phyloP scores from a whole-genome alignment of 768 basidiomycete species.

The Suillus hirtellus region DNA sequence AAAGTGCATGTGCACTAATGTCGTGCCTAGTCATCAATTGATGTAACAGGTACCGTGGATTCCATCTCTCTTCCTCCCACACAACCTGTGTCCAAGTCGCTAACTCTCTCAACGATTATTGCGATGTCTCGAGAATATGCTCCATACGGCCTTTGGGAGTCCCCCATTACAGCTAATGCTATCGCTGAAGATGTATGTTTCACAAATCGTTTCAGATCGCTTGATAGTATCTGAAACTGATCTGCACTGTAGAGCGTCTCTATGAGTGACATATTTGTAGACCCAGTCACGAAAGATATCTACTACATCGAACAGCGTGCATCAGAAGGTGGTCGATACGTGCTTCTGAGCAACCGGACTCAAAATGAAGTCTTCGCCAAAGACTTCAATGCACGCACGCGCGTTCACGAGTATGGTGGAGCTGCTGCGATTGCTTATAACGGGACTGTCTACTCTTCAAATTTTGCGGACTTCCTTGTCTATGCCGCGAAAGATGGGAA shows the following conservation, averaged over 20 bases:
- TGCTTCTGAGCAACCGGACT: conserved; percentile 50
- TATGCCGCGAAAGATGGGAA: conserved; percentile 39
- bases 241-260: conserved; percentile 23
- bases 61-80: neutral
- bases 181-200: conserved; percentile 43
- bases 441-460: conserved; percentile 55
- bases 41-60: neutral
- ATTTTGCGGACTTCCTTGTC: conserved; percentile 50
- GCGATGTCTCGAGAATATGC: conserved; percentile 27
- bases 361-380: conserved; percentile 48
- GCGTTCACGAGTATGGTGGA: conserved; percentile 71
- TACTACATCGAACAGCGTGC: conserved; percentile 64
- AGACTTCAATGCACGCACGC: conserved; percentile 52
- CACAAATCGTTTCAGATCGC: conserved; percentile 15
- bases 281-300: conserved; percentile 42
- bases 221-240: neutral
- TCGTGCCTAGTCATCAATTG: neutral
- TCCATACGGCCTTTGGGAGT: conserved; percentile 62
- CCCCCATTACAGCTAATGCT: conserved; percentile 51
- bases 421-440: conserved; percentile 50
- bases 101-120: neutral
- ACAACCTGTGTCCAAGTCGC: neutral
- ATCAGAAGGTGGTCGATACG: conserved; percentile 48
- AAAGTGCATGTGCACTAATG: neutral
- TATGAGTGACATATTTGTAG: conserved; percentile 51